These are phyloP conservation scores for Maudiozyma serrabonitensis DNA, from an alignment of 805 yeast species.

Conservation along the genomic window DNA sequence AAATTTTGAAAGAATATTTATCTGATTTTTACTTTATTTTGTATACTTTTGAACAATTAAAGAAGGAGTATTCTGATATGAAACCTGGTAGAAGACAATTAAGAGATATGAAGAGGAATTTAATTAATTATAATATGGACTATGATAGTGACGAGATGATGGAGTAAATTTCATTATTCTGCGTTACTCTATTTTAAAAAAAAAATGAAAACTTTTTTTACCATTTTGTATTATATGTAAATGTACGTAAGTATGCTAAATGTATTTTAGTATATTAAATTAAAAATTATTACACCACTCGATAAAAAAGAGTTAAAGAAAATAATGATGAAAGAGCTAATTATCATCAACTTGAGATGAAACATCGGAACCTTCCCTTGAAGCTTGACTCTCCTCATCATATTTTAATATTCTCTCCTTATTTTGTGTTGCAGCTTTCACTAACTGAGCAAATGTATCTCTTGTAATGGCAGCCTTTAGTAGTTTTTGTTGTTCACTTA, in stretches of 20 bases:
- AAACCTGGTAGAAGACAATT: conserved; percentile 21
- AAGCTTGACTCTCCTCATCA: not conserved
- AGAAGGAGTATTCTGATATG: conserved; percentile 42
- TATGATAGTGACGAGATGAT: conserved; percentile 11
- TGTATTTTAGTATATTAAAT: too few relatives aligned
- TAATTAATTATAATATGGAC: conserved; percentile 12
- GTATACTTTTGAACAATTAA: conserved; percentile 53
- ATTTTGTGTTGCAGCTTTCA: conserved; percentile 53
- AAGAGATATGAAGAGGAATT: conserved; percentile 22
- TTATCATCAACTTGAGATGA: too few relatives aligned
- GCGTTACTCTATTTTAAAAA: too few relatives aligned
- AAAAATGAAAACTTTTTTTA: not conserved
- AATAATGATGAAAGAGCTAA: too few relatives aligned
- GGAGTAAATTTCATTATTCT: conserved; percentile 4
- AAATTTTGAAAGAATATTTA: conserved; percentile 13
- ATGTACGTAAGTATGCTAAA: not conserved
- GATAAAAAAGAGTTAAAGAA: too few relatives aligned
- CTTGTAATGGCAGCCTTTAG: conserved; percentile 35
- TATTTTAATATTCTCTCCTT: conserved; percentile 33
- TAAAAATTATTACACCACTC: too few relatives aligned
- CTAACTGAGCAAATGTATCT: conserved; percentile 58
- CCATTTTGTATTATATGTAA: not conserved
- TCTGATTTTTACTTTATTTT: conserved; percentile 31
- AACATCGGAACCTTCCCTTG: too few relatives aligned
- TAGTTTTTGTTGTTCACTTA: conserved; percentile 8